Conservation (phyloP, 345 rosid species). For the Citrus glauca region DNA sequence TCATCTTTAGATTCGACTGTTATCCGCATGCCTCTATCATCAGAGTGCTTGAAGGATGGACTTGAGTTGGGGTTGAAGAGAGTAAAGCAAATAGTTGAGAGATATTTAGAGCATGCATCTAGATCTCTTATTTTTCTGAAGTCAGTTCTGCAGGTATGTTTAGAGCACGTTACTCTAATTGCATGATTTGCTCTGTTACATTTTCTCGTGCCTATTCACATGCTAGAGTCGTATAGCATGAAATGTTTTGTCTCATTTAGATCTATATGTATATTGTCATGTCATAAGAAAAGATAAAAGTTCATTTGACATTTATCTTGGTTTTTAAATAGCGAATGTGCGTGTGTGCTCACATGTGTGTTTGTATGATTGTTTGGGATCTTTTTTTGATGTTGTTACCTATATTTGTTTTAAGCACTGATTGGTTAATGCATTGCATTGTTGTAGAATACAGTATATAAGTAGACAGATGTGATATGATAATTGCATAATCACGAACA, state of each 20-base stretch:
- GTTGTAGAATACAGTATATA: not conserved
- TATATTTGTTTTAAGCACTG: not conserved
- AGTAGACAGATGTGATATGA: not conserved
- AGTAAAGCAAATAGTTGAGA: conserved; percentile 62
- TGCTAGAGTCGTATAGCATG: not conserved
- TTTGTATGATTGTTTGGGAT: not conserved
- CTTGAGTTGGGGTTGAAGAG: conserved; percentile 60
- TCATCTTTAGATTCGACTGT: conserved; percentile 67
- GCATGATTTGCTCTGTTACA: not conserved
- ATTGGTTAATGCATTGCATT: not conserved
- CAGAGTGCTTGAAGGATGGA: conserved; percentile 71
- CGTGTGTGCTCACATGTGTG: not conserved
- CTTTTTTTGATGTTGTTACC: not conserved
- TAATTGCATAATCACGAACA: not conserved
- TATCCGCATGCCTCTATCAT: conserved; percentile 88
- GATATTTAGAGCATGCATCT: conserved; percentile 71
- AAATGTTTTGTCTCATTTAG: not conserved
- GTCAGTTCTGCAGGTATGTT: conserved; percentile 76
- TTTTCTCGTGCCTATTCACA: not conserved
- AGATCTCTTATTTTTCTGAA: conserved; percentile 70
- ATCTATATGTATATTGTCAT: not conserved
- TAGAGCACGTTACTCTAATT: not conserved
- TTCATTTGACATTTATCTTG: not conserved
- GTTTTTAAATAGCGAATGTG: not conserved
- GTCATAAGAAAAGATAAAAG: not conserved